Base-by-base conservation (phyloP, 352 stramenopile genomes). In the Globisporangium heterothallicum region DNA sequence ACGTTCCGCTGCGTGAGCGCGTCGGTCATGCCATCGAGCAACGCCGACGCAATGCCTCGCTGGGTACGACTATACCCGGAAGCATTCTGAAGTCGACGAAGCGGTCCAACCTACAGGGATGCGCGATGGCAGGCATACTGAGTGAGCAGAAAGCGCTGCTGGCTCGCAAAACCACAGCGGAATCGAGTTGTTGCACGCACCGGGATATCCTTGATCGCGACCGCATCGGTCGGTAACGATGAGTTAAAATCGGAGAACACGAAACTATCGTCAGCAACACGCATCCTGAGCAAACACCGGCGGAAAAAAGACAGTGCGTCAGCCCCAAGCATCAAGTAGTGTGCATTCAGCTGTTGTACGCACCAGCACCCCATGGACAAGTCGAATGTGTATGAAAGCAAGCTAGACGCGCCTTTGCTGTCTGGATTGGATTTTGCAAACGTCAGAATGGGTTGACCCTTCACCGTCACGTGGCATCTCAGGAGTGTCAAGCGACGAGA, bases 381-480 rank as follows among this genome's bases (percentile, higher is more conserved):
- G 35, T 94, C 84, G 30, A 88, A 94, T 13, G 77, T 88, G 63
- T 86, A 94, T 32, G 82, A 91, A 25, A 90, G 55, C 36, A 94
- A 52, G 18, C 65, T 84, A 4, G 79, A 86, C 1, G 54, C 71
- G 32, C 60, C 55, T 43, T 72, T 84, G 18, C 50, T 63, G 42
- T 86, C 67, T 7, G 64, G 41, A 29, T 72, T 83, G 3, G 77
- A 74, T 42, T 88, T 69, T 16, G 80, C 82, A 53, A 94, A 84
- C n/a, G 84, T 92, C 30, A 94, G 62, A n/a, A 92, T 80, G 3
- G 84, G 81, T 43, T 87, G 72, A 6, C 84, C 84, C 14, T 68
- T 82, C 2, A 65, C 55, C 24, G 79, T 92, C 24, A 94, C 66
- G 46, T 83, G 70, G 49, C 76, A 88, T 14, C 81, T 70, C 53